phyloP scores from a whole-genome alignment of 257 asterid species.

The Petunia secreta region DNA sequence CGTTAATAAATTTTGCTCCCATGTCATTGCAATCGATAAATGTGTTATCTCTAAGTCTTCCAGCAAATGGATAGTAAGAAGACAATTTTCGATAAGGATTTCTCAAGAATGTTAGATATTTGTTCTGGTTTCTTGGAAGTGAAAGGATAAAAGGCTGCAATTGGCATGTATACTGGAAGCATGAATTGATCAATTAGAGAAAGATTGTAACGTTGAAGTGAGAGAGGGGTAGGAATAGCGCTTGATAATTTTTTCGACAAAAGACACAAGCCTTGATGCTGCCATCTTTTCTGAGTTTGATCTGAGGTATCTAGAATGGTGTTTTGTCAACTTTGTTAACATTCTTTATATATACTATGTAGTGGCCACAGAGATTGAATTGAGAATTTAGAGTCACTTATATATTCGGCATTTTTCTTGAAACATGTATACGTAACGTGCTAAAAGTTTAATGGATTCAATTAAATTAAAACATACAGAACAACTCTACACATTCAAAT shows the following conservation, averaged over 20 bases:
- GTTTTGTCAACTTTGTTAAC: background rate
- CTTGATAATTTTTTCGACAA: background rate
- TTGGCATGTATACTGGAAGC: conserved; percentile 4
- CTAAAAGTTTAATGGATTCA: too few species aligned
- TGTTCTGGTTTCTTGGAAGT: background rate
- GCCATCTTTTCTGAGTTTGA: background rate
- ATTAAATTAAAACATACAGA: too few species aligned
- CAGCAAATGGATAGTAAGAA: conserved; percentile 34
- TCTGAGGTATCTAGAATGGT: background rate
- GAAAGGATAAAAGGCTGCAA: conserved; percentile 12
- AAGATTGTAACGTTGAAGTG: background rate
- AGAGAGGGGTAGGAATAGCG: background rate
- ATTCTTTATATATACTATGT: background rate
- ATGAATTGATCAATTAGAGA: background rate
- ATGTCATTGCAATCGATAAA: conserved; percentile 9
- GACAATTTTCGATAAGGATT: conserved; percentile 18
- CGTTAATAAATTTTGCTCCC: background rate
- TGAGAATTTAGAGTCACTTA: too few species aligned
- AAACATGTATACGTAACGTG: too few species aligned
- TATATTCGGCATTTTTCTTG: too few species aligned
- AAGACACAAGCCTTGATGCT: background rate
- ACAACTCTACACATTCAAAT: background rate
- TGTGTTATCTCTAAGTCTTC: conserved; percentile 10
- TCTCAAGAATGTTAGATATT: conserved; percentile 2
- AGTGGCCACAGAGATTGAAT: too few species aligned